A percentile compares a stretch with the other conserved stretches of the same genome.
Conservation (phyloP, 1,139 yeast genomes). For the Debaryomyces psychrophilus region DNA sequence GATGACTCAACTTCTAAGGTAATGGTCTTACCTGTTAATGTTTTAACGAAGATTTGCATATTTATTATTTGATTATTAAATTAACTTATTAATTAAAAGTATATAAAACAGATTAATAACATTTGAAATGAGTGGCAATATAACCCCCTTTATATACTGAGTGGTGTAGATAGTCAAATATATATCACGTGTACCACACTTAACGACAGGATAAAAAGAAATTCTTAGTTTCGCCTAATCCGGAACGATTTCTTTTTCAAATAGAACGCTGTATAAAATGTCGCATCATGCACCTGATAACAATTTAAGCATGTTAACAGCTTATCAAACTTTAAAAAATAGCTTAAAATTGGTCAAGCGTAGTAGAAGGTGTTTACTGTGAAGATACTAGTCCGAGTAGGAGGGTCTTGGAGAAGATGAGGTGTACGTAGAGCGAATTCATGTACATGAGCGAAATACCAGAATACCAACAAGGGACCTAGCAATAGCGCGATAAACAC, state of each 20-base stretch:
- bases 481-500: no score
- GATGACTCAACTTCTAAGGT: constrained; percentile 36
- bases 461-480: no score
- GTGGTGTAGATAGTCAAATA: background rate
- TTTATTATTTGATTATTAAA: constrained; percentile 15
- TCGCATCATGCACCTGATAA: constrained; percentile 5
- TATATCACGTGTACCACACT: constrained; percentile 1
- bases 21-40: constrained; percentile 89
- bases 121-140: constrained; percentile 11
- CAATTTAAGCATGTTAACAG: background rate
- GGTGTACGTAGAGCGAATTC: no score
- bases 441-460: no score
- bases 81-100: constrained; percentile 3
- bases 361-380: background rate
- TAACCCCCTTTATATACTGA: constrained; percentile 9
- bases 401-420: no score
- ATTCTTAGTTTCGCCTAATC: constrained; percentile 3
- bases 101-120: background rate
- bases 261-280: background rate
- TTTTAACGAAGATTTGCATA: constrained; percentile 95
- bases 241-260: background rate
- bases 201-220: constrained; percentile 6
- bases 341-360: background rate
- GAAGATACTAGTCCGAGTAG: background rate
- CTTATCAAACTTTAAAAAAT: background rate